A percentile compares a stretch with the other conserved stretches of the same genome.
These are phyloP conservation scores for Sporothrix variecibatus DNA, from an alignment of 2,329 filamentous ascomycete genomes.

Conservation along the genomic window DNA sequence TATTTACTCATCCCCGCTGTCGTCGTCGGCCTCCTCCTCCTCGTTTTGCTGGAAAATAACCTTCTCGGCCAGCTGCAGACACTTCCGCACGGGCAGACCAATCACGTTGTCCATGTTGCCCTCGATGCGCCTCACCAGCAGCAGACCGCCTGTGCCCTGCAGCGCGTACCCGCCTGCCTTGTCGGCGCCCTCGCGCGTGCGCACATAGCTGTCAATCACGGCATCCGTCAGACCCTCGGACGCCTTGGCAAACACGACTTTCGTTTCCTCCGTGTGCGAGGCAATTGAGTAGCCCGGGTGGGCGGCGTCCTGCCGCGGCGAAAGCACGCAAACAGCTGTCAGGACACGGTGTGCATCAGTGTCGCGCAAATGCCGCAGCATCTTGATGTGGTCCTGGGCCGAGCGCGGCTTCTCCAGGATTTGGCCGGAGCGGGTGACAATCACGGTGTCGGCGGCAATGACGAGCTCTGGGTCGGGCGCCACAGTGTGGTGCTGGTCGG, in stretches of 20 bases:
- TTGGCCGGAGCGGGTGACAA: constrained; percentile 71
- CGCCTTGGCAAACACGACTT: constrained; percentile 78
- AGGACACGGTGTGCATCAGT: constrained; percentile 76
- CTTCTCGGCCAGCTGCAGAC: constrained; percentile 81
- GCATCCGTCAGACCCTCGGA: constrained; percentile 68
- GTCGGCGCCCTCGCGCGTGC: constrained; percentile 87
- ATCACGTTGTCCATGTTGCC: constrained; percentile 93
- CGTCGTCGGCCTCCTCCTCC: constrained; percentile 57
- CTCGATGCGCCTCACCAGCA: constrained; percentile 86
- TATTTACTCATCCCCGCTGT: constrained; percentile 44
- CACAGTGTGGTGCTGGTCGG: constrained; percentile 29
- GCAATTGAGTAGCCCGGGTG: constrained; percentile 85
- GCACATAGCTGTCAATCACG: constrained; percentile 75
- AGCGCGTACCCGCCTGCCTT: constrained; percentile 97
- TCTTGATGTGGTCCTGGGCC: constrained; percentile 77
- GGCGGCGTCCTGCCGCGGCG: constrained; percentile 75
- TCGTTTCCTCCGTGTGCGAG: constrained; percentile 84
- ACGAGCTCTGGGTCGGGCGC: constrained; percentile 75
- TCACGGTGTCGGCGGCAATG: constrained; percentile 87
- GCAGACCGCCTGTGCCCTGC: constrained; percentile 82
- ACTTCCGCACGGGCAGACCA: constrained; percentile 78
- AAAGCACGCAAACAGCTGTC: constrained; percentile 82
- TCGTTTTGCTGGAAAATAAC: constrained; percentile 76
- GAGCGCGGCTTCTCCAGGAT: constrained; percentile 90
- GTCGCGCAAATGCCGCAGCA: constrained; percentile 81